Percentiles rank a stretch among this genome's conserved stretches.
phyloP scores from a whole-genome alignment of 2,329 filamentous ascomycete species.

The Zymoseptoria passerinii region DNA sequence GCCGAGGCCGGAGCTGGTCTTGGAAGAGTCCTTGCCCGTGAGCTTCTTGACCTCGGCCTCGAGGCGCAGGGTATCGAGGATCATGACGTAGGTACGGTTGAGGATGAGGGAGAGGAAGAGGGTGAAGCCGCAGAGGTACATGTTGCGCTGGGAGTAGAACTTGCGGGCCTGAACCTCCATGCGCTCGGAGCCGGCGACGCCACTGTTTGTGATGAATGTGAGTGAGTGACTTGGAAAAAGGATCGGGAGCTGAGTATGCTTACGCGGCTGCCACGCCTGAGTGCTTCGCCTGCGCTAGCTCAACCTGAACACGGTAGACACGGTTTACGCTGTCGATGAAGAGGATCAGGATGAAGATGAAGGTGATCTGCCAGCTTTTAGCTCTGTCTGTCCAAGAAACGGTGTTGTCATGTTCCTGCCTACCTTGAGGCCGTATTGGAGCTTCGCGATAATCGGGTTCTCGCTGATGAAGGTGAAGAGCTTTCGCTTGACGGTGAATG shows the following conservation, averaged over 20 bases:
- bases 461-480: constrained; percentile 96
- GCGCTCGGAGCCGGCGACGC: constrained; percentile 75
- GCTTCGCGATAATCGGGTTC: constrained; percentile 73
- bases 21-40: constrained; percentile 55
- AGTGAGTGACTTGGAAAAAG: constrained; percentile 4
- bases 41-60: constrained; percentile 84
- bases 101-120: constrained; percentile 97
- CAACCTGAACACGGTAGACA: constrained; percentile 91
- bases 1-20: constrained; percentile 64
- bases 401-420: constrained; percentile 4
- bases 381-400: not conserved
- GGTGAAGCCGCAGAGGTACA: constrained; percentile 99
- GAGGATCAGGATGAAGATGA: constrained; percentile 97
- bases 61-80: constrained; percentile 80
- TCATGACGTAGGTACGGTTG: constrained; percentile 98
- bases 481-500: constrained; percentile 75
- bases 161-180: constrained; percentile 99
- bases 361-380: constrained; percentile 60
- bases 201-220: constrained; percentile 37
- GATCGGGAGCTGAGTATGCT: constrained; percentile 8
- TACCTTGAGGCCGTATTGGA: constrained; percentile 94
- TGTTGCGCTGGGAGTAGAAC: constrained; percentile 99
- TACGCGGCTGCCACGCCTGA: constrained; percentile 42
- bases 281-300: constrained; percentile 67
- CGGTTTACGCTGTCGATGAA: constrained; percentile 95